phyloP scores from a whole-genome alignment of 163 green algal genomes.

The Prototheca stagnorum region DNA sequence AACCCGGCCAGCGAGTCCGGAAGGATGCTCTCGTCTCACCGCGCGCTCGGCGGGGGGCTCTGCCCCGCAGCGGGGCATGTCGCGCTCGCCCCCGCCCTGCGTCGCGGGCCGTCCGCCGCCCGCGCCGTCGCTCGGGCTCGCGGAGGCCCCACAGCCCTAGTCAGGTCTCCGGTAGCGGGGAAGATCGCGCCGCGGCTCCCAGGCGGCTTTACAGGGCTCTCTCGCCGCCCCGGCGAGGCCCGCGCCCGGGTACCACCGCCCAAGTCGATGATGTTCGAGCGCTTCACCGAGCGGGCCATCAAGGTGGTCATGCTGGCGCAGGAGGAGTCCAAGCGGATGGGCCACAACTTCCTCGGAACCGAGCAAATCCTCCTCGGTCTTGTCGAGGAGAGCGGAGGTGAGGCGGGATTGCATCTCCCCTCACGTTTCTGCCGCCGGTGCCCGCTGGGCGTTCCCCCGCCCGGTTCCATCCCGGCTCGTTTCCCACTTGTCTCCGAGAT shows the following conservation, averaged over 20 bases:
- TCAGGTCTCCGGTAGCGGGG: not conserved
- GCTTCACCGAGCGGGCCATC: slow-evolving; percentile 96
- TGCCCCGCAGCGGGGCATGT: too few relatives aligned
- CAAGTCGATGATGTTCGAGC: slow-evolving; percentile 79
- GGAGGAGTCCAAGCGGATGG: slow-evolving; percentile 87
- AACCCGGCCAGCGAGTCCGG: too few relatives aligned
- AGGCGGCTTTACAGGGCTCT: not conserved
- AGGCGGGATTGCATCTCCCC: not conserved
- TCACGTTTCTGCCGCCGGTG: not conserved
- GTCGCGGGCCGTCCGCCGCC: not conserved
- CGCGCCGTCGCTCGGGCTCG: not conserved
- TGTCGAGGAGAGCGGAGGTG: slow-evolving; percentile 85
- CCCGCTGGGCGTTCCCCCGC: too few relatives aligned
- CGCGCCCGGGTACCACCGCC: not conserved
- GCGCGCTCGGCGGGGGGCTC: too few relatives aligned
- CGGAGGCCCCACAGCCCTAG: not conserved
- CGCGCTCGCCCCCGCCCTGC: not conserved
- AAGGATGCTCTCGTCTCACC: too few relatives aligned
- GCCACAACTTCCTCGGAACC: slow-evolving; percentile 93
- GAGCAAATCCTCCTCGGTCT: slow-evolving; percentile 98
- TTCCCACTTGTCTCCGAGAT: too few relatives aligned
- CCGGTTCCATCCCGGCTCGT: too few relatives aligned
- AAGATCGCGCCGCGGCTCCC: not conserved
- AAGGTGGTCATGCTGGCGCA: slow-evolving; percentile 98
- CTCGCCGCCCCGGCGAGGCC: not conserved